Conservation (phyloP, 2,329 filamentous ascomycete species). For the Pseudogymnoascus sp. region DNA sequence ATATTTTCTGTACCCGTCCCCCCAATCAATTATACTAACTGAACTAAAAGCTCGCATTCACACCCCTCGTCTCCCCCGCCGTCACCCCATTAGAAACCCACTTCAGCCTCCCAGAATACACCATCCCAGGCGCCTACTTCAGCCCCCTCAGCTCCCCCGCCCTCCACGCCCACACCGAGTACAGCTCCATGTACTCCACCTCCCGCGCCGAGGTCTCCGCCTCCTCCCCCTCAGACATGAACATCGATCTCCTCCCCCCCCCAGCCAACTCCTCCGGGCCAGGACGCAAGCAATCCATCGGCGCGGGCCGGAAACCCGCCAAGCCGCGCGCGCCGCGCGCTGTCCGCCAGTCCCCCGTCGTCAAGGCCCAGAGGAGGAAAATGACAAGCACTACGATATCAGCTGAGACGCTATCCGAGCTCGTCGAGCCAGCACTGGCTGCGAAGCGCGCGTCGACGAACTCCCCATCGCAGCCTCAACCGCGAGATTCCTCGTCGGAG, state of each 20-base stretch:
- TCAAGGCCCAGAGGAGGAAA: constrained; percentile 37
- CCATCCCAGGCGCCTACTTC: constrained; percentile 65
- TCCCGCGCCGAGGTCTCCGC: constrained; percentile 30
- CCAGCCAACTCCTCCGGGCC: constrained; percentile 18
- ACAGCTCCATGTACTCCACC: constrained; percentile 30
- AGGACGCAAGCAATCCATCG: constrained; percentile 16
- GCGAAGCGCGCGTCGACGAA: constrained; percentile 31
- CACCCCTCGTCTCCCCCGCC: constrained; percentile 74
- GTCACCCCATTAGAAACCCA: constrained; percentile 71
- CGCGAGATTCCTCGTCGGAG: constrained; percentile 37
- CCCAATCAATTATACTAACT: constrained; percentile 12
- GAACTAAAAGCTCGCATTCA: constrained; percentile 58
- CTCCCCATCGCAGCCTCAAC: constrained; percentile 27
- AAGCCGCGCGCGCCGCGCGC: constrained; percentile 24
- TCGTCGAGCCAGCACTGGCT: constrained; percentile 27
- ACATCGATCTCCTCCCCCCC: constrained; percentile 23
- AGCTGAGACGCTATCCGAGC: constrained; percentile 33
- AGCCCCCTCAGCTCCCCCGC: constrained; percentile 77
- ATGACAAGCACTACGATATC: constrained; percentile 33
- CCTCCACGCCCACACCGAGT: constrained; percentile 61
- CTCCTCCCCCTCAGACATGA: constrained; percentile 27
- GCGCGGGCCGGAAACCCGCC: constrained; percentile 16
- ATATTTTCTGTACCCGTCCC: constrained; percentile 15
- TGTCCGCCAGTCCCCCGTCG: constrained; percentile 33
- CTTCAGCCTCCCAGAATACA: constrained; percentile 46